Base-by-base conservation (phyloP, 495 filamentous ascomycete species). In the Penicillium dipodomyicola region DNA sequence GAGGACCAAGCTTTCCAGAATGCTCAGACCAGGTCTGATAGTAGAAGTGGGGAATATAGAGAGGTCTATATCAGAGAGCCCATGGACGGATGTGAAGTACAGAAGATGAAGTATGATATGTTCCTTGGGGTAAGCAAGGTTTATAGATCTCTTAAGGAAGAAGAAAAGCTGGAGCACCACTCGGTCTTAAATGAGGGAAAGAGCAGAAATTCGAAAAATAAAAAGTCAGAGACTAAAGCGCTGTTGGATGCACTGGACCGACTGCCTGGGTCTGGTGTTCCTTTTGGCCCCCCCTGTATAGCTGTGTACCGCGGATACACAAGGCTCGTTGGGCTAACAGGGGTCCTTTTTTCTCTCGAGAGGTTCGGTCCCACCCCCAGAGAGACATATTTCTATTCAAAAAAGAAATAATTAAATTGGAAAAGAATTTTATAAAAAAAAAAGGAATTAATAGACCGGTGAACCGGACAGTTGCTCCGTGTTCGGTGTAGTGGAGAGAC, bases 231-330 rank as follows among this genome's bases (percentile, higher is more conserved):
- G 56, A 35, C 56, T 56, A 64, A 62, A 52, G 46, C 17, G 22
- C 56, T 63, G 59, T 68, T 68, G 65, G 65, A 63, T 65, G 57
- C 54, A 63, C 56, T 52, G 56, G 53, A 63, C 59, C 57, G 52
- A 57, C 49, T 56, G 54, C 53, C 54, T 50, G 54, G 59, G 51
- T 61, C 63, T 57, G 20, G 20, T 20, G 53, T 52, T 54, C 56
- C 66, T 57, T 67, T 67, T 64, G 66, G 63, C 64, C 59, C 63
- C 57, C 49, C 56, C 47, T 55, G 46, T 58, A 54, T 56, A 47
- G 59, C 49, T 54, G 62, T 64, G 60, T 68, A 68, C 62, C 62
- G 62, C 63, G 58, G 65, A 66, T 68, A 68, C 63, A 66, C 63
- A 60, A 59, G 56, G 49, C 58, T 57, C 48, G 30, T 54, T 44